Percentiles rank a stretch among this genome's conserved stretches.
These are phyloP conservation scores for Wickerhamiella kurtzmanii DNA, from an alignment of 805 yeast genomes.

Conservation along the genomic window DNA sequence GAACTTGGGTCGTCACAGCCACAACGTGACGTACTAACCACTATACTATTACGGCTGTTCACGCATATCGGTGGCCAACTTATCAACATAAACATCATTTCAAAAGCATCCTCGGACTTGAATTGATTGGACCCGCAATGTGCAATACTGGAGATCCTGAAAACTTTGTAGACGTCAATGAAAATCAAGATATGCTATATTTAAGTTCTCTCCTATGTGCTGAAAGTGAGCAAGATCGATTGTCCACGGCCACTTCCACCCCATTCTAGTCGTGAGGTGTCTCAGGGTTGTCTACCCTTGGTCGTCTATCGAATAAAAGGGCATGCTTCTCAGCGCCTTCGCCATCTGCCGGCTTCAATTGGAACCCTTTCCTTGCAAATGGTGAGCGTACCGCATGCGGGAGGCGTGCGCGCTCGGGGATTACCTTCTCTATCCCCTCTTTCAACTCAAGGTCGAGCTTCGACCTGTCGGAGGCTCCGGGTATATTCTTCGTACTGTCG, in stretches of 20 bases:
- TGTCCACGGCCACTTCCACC: no score
- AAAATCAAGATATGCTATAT: neutral
- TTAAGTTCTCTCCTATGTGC: no score
- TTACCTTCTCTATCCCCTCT: neutral
- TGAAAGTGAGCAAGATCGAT: no score
- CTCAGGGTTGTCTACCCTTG: neutral
- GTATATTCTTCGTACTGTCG: neutral
- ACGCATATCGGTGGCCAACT: neutral
- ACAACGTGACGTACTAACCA: constrained; percentile 59
- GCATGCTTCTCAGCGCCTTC: neutral
- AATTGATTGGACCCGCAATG: no score
- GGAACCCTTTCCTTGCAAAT: neutral
- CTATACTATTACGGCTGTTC: constrained; percentile 37
- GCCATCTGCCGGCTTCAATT: neutral
- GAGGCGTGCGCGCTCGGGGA: neutral
- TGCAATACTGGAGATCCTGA: no score
- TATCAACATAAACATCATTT: no score
- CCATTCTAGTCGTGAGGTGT: neutral
- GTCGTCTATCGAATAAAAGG: neutral
- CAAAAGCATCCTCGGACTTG: no score
- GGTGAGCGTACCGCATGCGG: neutral
- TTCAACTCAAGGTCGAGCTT: neutral
- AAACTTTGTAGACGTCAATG: neutral
- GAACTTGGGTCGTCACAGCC: constrained; percentile 39
- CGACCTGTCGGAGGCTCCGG: neutral